Conservation (phyloP, 106 monocot genomes). For the Dendrobium officinale region DNA sequence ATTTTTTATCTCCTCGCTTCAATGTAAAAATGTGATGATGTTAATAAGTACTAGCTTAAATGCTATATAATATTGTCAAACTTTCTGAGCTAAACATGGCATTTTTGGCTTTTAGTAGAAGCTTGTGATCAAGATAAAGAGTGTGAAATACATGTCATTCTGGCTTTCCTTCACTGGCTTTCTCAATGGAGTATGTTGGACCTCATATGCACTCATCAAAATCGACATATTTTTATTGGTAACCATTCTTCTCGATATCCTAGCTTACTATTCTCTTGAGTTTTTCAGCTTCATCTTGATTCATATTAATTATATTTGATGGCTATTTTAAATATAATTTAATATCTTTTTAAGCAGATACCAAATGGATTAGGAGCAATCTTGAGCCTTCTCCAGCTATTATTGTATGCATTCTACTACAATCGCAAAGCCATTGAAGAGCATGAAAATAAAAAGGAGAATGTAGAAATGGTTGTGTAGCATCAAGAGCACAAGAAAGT, state of each 20-base stretch:
- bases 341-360: background rate
- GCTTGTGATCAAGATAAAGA: constrained; percentile 11
- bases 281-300: background rate
- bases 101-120: background rate
- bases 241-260: no score
- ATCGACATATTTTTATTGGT: constrained; percentile 7
- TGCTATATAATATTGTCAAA: background rate
- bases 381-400: background rate
- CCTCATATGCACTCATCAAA: constrained; percentile 8
- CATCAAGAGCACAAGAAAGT: no score
- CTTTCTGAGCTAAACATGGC: background rate
- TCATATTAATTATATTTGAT: no score
- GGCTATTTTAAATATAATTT: no score
- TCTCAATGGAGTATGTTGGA: constrained; percentile 9
- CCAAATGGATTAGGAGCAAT: constrained; percentile 10
- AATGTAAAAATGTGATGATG: no score
- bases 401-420: constrained; percentile 11
- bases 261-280: background rate
- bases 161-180: constrained; percentile 6
- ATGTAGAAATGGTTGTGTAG: no score
- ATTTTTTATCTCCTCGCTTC: no score
- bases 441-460: no score
- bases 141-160: constrained; percentile 15
- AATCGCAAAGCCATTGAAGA: background rate
- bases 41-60: no score